These are phyloP conservation scores for Penicillium lagena DNA, from an alignment of 495 filamentous ascomycete species.

Conservation along the genomic window DNA sequence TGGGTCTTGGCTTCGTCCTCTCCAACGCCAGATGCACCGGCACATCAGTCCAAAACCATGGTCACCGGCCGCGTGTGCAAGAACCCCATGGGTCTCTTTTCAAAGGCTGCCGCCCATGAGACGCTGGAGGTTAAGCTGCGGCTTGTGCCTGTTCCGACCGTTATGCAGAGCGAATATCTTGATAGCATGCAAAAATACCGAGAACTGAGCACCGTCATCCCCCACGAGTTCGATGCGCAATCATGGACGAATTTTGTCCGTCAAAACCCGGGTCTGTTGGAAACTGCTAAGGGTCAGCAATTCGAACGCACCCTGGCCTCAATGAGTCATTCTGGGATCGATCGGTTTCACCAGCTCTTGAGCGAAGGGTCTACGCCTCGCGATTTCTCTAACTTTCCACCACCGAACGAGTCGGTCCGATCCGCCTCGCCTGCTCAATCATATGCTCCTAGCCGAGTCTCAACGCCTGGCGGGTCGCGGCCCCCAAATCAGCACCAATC, in stretches of 20 bases:
- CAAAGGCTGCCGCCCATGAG: conserved; percentile 68
- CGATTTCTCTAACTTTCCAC: conserved; percentile 27
- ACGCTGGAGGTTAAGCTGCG: conserved; percentile 92
- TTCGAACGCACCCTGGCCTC: conserved; percentile 29
- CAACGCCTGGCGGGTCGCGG: conserved; percentile 26
- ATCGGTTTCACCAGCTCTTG: conserved; percentile 44
- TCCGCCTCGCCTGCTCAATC: conserved; percentile 33
- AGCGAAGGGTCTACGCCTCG: conserved; percentile 39
- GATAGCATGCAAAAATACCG: conserved; percentile 57
- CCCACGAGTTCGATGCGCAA: conserved; percentile 60
- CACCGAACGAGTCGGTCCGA: conserved; percentile 22
- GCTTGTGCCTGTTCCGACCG: conserved; percentile 73
- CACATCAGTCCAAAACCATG: conserved; percentile 60
- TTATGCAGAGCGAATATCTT: conserved; percentile 62
- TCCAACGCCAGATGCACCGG: conserved; percentile 47
- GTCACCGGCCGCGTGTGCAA: conserved; percentile 88
- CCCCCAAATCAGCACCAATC: conserved; percentile 19
- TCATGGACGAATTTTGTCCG: conserved; percentile 62
- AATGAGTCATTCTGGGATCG: conserved; percentile 49
- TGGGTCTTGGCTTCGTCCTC: conserved; percentile 64
- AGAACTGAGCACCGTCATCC: conserved; percentile 52
- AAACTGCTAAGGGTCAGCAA: conserved; percentile 22
- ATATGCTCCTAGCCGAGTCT: conserved; percentile 28
- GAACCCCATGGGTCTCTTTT: conserved; percentile 76
- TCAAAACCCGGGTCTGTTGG: conserved; percentile 48